phyloP scores from a whole-genome alignment of 345 rosid species.

The Psidium friedrichsthalianum region DNA sequence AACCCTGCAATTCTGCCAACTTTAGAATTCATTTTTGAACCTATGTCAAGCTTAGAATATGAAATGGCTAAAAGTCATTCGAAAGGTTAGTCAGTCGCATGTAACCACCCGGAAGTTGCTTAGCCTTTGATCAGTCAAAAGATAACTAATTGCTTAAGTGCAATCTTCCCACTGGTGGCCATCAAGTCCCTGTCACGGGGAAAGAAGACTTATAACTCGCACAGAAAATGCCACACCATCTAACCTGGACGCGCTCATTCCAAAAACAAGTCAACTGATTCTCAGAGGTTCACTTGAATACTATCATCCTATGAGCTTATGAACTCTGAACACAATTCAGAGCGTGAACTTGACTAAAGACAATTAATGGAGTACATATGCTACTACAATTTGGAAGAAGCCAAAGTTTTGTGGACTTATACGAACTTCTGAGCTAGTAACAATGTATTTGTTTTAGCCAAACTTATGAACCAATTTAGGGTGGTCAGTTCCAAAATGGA shows the following conservation, averaged over 20 bases:
- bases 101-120: background rate
- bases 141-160: background rate
- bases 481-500: no score
- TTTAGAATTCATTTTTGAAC: background rate
- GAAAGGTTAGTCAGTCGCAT: background rate
- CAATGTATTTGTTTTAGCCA: no score
- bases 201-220: background rate
- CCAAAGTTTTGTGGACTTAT: background rate
- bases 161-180: background rate
- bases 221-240: background rate
- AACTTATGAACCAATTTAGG: no score
- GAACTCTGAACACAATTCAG: no score
- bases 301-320: no score
- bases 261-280: background rate
- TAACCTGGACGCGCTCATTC: background rate
- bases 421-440: no score
- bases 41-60: background rate
- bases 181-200: background rate
- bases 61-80: background rate
- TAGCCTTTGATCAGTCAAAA: background rate
- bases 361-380: background rate
- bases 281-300: no score
- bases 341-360: background rate
- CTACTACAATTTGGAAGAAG: background rate
- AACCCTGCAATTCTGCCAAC: background rate